Conservation (phyloP, 331 rosid species). For the Arachis monticola region DNA sequence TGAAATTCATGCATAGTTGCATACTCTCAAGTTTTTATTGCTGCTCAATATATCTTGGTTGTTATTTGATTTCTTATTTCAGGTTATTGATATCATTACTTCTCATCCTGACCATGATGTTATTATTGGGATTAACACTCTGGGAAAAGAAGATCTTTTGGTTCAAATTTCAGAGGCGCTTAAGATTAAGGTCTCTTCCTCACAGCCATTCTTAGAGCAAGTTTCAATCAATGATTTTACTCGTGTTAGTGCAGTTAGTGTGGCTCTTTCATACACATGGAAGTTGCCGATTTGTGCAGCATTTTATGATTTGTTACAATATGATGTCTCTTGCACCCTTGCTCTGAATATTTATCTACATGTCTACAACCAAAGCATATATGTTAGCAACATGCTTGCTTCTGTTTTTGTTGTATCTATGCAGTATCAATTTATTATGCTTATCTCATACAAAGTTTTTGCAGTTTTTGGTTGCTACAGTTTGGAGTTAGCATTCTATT, state of each 20-base stretch:
- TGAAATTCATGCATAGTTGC: background rate
- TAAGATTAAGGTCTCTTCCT: conserved; percentile 57
- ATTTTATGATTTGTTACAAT: conserved; percentile 8
- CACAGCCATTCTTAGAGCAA: background rate
- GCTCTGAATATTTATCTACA: background rate
- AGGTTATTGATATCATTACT: conserved; percentile 62
- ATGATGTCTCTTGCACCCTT: too few species aligned
- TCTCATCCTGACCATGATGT: conserved; percentile 75
- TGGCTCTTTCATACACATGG: background rate
- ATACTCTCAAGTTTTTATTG: too few species aligned
- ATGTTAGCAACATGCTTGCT: conserved; percentile 15
- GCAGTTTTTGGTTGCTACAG: background rate
- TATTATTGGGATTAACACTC: conserved; percentile 65
- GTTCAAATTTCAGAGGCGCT: conserved; percentile 59
- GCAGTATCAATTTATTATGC: background rate
- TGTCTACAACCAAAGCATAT: background rate
- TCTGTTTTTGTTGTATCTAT: conserved; percentile 8
- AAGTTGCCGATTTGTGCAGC: background rate
- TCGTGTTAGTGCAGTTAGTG: background rate
- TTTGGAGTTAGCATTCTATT: conserved; percentile 12
- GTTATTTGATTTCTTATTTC: conserved; percentile 37
- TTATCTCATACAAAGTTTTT: conserved; percentile 13
- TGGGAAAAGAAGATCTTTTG: conserved; percentile 82
- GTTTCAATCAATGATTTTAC: background rate
- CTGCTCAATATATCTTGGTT: background rate